Base-by-base conservation (phyloP, 2,329 filamentous ascomycete species). In the Elsinoe necatrix region DNA sequence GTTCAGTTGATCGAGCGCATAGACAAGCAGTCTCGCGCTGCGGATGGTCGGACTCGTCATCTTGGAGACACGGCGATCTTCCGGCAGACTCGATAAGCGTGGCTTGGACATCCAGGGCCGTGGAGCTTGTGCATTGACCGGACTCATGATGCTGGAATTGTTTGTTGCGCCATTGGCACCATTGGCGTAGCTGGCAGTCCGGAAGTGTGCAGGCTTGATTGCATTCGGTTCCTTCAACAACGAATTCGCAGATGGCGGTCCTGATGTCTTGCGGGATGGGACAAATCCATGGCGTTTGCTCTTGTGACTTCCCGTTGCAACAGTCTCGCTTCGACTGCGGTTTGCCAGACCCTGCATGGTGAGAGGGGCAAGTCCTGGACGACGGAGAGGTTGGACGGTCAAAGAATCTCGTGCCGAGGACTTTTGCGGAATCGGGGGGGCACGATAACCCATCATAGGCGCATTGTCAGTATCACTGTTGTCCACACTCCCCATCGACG, bases 401-500 rank as follows among this genome's bases (percentile, higher is more conserved):
- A 66, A 62, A 9, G 62, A 54, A 14, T 63, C 84, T 27, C 91
- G 83, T 63, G 88, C 89, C 68, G 95, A 90, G 2, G 89, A 93
- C 59, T 86, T 81, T 3, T 81, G 81, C 0, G 89, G 89, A 59
- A 95, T 87, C 0, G 87, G 87, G 2, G 91, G 89, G 25, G 86
- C 79, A 31, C 58, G 58, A n/a, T 62, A 60, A 2, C 51, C 57
- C 14, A 57, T 47, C 25, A 54, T 58, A 4, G 55, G 52, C 42
- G 82, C 74, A 62, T 85, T 83, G 34, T 80, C 73, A 2, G 85
- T 73, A 6, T 68, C 61, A 42, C 74, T 69, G 57, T 70, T 71
- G 20, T 93, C 89, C 50, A 82, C 79, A 14, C 86, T 85, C 66
- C 73, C 73, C 57, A 77, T 68, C 61, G 87, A 89, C 54, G 89